Base-by-base conservation (phyloP, 176 grass and related monocot genomes). In the Carex pumila region DNA sequence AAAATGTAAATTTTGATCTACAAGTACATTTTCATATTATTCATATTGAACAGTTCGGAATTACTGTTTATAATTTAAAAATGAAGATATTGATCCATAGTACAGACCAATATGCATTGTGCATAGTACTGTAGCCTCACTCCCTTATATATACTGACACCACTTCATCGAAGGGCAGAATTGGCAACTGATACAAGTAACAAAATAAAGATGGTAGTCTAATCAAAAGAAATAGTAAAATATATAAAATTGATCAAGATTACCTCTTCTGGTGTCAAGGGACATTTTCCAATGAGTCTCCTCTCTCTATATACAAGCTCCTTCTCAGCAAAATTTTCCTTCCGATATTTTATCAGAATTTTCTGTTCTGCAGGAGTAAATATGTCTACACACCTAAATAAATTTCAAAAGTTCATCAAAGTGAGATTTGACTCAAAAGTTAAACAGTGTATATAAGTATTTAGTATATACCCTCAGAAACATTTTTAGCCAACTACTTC, bases 231-330 rank as follows among this genome's bases (percentile, higher is more conserved):
- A 25, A 25, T n/a, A 56, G 12, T 22, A 39, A 31, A 14, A 32
- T 52, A 18, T 32, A 57, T 57, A 34, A 57, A 57, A 19, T 57
- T 57, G 14, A 55, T 78, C 52, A 9, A 32, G 25, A 34, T 71
- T 93, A 95, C 96, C 96, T 99, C 93, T 90, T 95, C 96, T 83
- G 96, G 96, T 86, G 96, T 98, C 77, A 98, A 98, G 80, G 96
- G 96, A 58, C 96, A 98, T 77, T 98, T 98, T 55, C 96, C 96
- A 37, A 93, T 93, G 17, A 91, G 65, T 85, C 83, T 92, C 85
- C 91, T 93, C 83, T 95, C 87, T 77, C 71, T 90, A 53, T 90
- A 87, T 75, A 95, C 67, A 88, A 99, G 91, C 56, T 77, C 47
- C 77, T 99, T 99, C 7, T 83, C 71, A 76, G 88, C 86, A 93